Base-by-base conservation (phyloP, 1,284 basidiomycete genomes). In the Volvariella volvacea region DNA sequence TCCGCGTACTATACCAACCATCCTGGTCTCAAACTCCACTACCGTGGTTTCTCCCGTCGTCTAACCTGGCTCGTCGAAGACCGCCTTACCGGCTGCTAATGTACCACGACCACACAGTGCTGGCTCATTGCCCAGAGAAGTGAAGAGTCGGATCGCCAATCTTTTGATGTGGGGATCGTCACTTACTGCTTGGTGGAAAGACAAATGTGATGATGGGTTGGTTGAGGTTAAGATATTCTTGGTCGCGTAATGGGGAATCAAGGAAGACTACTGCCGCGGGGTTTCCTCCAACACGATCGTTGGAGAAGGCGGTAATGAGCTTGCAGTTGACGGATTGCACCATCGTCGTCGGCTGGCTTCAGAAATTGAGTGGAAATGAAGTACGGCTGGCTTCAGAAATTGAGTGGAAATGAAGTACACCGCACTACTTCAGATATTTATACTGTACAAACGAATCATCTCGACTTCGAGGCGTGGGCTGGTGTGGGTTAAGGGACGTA, bases 21-120 rank as follows among this genome's bases (percentile, higher is more conserved):
- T 50, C n/a, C 3, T 19, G 2, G 59, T 63, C 48, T 59, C 55
- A 48, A 76, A 73, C 10, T 62, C 56, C 32, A 76, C 54, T 2
- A 53, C 49, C 2, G 61, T 50, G 1, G 64, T 59, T 2, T 52
- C 50, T 6, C 52, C 44, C 4, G 54, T 40, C 3, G 61, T 55
- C n/a, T 54, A 50, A 43, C 50, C 53, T 0, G 53, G 54, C 3
- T 58, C 47, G 1, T 57, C 52, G 47, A 78, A 71, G 9, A 79
- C 49, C 3, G 61, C 60, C 36, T 64, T 60, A 0, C 70, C 64
- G 3, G 72, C 61, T 0, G 73, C 75, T 22, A 79, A 53, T 1
- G 71, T 70, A 3, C 61, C 77, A 51, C 78, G 77, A 20, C 76
- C 75, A 48, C 76, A 78, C 6, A 77, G 46, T 3, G 62, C 52